Evolutionary conservation across 371 early-diverging fungal species (phyloP), one percentile per base, ranked within the genome.

Genomic region (Lichtheimia ornata): DNA sequence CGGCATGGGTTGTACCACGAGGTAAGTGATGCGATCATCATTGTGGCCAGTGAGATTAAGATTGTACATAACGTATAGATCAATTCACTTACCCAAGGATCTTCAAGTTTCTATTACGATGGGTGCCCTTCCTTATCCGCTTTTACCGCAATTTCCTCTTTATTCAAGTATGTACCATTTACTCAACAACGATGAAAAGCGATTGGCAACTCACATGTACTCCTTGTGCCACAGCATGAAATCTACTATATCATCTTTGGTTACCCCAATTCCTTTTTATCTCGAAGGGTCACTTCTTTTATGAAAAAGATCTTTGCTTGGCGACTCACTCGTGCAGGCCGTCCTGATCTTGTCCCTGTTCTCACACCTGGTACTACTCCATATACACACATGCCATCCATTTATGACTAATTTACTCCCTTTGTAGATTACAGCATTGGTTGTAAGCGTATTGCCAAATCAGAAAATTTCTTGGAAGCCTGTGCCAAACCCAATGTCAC

Each of bases 391-490:
- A 27, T n/a, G 27, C 22, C 9, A 50, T 54, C 40, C 5, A 56
- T 47, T 45, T 45, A n/a, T 27, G 6, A 22, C 22, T 22, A 22
- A 22, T 2, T 1, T 25, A 4, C 22, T 51, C 25, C 24, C 4
- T 52, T 22, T 17, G 15, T 22, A 53, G 54, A 61, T 40, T 65
- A 65, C 27, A 24, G 56, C 3, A 45, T 61, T 9, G 73, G 73
- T 2, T 73, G 73, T 50, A 73, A 73, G 44, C 84, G 90, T 35
- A 61, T 88, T 44, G 70, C 74, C 17, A 67, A 78, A 20, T 81
- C 83, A 1, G 77, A 80, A 43, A 41, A 73, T 22, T 89, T 81
- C 62, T 67, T 78, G 45, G 71, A 72, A 24, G 74, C 87, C 0
- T 47, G 87, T 6, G 66, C 71, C 13, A 59, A 64, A 30, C 69